A percentile compares a stretch with the other conserved stretches of the same genome.
Conservation (phyloP, 805 yeast species). For the Sugiyamaella mastotermitis region DNA sequence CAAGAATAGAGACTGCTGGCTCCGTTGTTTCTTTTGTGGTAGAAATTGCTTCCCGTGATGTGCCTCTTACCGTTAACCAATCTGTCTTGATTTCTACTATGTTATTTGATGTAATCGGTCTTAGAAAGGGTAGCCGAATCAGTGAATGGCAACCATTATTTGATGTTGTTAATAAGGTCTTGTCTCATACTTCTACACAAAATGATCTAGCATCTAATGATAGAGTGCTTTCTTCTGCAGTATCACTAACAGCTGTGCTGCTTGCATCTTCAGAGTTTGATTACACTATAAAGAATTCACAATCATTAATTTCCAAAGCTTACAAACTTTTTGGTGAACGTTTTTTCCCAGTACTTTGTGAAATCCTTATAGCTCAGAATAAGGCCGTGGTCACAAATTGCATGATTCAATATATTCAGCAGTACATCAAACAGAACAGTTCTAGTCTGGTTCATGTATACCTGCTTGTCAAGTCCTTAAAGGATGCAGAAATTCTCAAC, state of each 20-base stretch:
- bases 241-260: conserved; percentile 10
- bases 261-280: conserved; percentile 19
- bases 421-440: too few species aligned
- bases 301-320: conserved; percentile 3
- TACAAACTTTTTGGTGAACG: too few species aligned
- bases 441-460: too few species aligned
- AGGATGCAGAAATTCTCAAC: too few species aligned
- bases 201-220: background rate
- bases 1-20: conserved; percentile 25
- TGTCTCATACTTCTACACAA: background rate
- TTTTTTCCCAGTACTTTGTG: too few species aligned
- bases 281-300: conserved; percentile 14
- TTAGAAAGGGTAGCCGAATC: conserved; percentile 34
- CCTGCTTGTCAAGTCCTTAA: too few species aligned
- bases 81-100: background rate
- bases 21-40: conserved; percentile 12
- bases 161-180: conserved; percentile 1
- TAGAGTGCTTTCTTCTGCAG: background rate
- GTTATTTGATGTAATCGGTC: conserved; percentile 27
- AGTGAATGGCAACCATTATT: conserved; percentile 27
- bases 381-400: too few species aligned
- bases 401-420: too few species aligned
- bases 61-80: background rate
- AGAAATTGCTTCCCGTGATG: background rate
- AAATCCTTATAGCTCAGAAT: too few species aligned